These are phyloP conservation scores for Hyphodiscus hymeniophilus DNA, from an alignment of 495 filamentous ascomycete genomes.

Conservation along the genomic window DNA sequence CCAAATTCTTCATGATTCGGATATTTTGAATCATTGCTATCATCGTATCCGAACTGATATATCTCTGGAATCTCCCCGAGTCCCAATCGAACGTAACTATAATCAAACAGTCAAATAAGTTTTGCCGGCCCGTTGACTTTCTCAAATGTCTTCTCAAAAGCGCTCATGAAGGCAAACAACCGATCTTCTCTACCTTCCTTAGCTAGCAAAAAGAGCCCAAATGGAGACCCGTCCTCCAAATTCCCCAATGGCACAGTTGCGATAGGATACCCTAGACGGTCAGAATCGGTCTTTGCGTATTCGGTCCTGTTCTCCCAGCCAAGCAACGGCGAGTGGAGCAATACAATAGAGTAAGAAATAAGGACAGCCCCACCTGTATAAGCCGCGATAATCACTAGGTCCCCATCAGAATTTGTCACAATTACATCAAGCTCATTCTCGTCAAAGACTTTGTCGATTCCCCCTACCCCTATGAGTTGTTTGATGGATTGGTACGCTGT, in stretches of 20 bases:
- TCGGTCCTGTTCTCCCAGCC: no score
- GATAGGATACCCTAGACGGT: neutral
- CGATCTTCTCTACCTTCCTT: neutral
- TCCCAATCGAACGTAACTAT: no score
- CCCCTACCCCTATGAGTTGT: neutral
- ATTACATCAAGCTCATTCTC: neutral
- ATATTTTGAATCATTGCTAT: no score
- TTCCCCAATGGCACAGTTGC: neutral
- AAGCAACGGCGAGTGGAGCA: no score
- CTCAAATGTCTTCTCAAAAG: neutral
- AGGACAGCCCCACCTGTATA: neutral
- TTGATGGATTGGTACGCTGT: no score
- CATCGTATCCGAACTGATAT: no score
- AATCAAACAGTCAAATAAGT: no score
- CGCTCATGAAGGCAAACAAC: neutral
- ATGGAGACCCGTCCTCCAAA: neutral
- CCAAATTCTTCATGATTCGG: no score
- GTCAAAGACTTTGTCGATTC: neutral
- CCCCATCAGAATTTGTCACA: neutral
- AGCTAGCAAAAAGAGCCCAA: neutral
- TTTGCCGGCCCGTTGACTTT: no score
- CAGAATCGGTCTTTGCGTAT: no score
- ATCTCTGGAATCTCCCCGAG: no score
- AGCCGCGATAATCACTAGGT: neutral
- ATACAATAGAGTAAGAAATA: no score